phyloP scores from a whole-genome alignment of 2,329 filamentous ascomycete species.

The Cyphellophora europaea region DNA sequence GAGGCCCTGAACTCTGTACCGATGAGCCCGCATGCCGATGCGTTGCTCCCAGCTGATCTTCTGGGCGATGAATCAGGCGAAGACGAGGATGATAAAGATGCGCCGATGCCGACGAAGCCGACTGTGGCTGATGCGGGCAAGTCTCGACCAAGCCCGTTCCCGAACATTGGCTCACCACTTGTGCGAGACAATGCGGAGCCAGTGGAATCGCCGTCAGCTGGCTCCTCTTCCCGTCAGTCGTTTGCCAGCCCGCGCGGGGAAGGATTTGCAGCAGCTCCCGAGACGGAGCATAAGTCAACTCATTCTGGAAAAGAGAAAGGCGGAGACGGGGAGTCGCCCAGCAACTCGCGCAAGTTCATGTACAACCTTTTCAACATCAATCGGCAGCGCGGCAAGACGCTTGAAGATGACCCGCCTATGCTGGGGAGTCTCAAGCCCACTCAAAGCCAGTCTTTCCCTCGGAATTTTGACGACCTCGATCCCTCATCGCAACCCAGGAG shows the following conservation, averaged over 20 bases:
- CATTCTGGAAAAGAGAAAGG: slow-evolving; percentile 21
- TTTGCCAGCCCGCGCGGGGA: slow-evolving; percentile 38
- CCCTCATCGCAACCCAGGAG: slow-evolving; percentile 38
- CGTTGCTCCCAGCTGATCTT: slow-evolving; percentile 51
- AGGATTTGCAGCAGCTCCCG: slow-evolving; percentile 26
- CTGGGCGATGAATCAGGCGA: slow-evolving; percentile 42
- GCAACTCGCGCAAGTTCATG: slow-evolving; percentile 14
- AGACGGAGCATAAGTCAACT: slow-evolving; percentile 26
- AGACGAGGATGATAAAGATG: slow-evolving; percentile 21
- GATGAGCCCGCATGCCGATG: slow-evolving; percentile 56
- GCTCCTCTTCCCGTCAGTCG: slow-evolving; percentile 34
- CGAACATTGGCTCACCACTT: slow-evolving; percentile 12
- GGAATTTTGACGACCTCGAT: slow-evolving; percentile 43
- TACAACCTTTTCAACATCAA: slow-evolving; percentile 48
- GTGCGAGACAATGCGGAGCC: slow-evolving; percentile 22
- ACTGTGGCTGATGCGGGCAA: slow-evolving; percentile 1
- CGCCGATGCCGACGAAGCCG: slow-evolving; percentile 7
- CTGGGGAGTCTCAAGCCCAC: slow-evolving; percentile 49
- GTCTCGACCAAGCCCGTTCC: slow-evolving; percentile 9
- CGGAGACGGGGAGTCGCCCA: slow-evolving; percentile 7
- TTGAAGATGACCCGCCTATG: slow-evolving; percentile 48
- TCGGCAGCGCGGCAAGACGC: slow-evolving; percentile 52
- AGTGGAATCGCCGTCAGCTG: slow-evolving; percentile 33
- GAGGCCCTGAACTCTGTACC: slow-evolving; percentile 49
- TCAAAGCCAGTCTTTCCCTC: slow-evolving; percentile 56